Evolutionary conservation across 1,284 basidiomycete species (phyloP), one percentile per base, ranked within the genome.

Genomic region (Sanguinoderma infundibulare): DNA sequence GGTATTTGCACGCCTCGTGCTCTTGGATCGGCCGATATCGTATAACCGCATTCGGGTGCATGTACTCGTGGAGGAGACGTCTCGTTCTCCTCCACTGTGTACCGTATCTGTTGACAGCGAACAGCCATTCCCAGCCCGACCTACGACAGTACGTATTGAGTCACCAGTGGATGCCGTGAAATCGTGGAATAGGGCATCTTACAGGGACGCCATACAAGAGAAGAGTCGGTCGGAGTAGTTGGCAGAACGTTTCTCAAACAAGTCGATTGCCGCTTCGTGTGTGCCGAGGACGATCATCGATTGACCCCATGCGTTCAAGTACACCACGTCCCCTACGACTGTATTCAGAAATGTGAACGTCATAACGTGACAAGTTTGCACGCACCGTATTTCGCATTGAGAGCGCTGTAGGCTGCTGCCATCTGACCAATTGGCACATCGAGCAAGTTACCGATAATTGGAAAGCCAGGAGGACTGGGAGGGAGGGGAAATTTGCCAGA

Each of bases 171-270:
- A 20, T 46, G 24, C 2, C 42, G 14, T 46, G 10, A 36, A 5
- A 36, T n/a, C 20, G 14, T 34, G 49, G n/a, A 20, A 40, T 0
- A 14, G 12, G 52, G 20, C 17, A 8, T 12, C 64, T 32, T 46
- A 63, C 64, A 66, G 20, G 15, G 42, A n/a, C 2, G 53, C 55
- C 59, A 66, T 61, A 17, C 40, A 40, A 15, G 59, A 59, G 3
- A 15, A 49, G 9, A 26, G 34, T 32, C 61, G 52, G 40, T 62
- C 59, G 12, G 61, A 63, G 47, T 70, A 72, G 17, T 67, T 68
- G 3, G 65, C 50, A 4, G 79, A 78, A 22, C 78, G 73, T 53
- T 76, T 79, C n/a, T 81, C 79, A 26, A 82, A 69, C 12, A 83
- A 68, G 3, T 79, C 80, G 14, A 64, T 67, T 6, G 75, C 77